Evolutionary conservation across 805 yeast genomes (phyloP).

Genomic region (Schwanniomyces pseudopolymorphus): DNA sequence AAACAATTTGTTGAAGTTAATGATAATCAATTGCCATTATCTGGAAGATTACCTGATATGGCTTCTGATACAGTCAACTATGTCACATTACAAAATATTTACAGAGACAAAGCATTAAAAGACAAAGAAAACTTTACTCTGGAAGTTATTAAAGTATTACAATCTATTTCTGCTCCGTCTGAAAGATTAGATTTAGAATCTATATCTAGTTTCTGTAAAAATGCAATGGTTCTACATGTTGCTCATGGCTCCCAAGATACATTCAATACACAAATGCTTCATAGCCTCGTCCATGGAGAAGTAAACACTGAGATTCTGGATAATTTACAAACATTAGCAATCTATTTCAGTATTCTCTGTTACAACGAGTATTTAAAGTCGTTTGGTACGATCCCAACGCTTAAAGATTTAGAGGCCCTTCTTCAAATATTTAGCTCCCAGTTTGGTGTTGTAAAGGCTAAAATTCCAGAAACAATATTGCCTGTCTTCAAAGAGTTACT

Average conservation of each 20-base stretch:
- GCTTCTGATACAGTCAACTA: constrained; percentile 69
- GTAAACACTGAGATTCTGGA: constrained; percentile 14
- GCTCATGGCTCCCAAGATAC: constrained; percentile 43
- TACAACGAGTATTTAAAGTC: constrained; percentile 19
- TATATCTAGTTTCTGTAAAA: constrained; percentile 57
- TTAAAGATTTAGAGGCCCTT: constrained; percentile 19
- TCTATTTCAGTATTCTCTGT: constrained; percentile 47
- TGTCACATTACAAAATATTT: constrained; percentile 56
- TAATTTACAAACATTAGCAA: constrained; percentile 18
- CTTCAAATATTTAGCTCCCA: constrained; percentile 15
- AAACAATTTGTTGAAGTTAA: constrained; percentile 42
- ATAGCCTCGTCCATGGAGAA: constrained; percentile 11
- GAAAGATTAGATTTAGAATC: constrained; percentile 33
- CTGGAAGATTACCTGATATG: constrained; percentile 87
- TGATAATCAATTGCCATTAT: constrained; percentile 56
- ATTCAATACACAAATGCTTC: constrained; percentile 13
- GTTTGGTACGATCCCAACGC: constrained; percentile 15
- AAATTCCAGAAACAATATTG: constrained; percentile 13
- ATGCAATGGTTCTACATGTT: constrained; percentile 52
- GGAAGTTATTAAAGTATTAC: constrained; percentile 27
- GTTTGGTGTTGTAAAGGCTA: constrained; percentile 14
- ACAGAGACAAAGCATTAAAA: constrained; percentile 49
- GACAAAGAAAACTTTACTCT: constrained; percentile 48
- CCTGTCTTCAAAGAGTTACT: constrained; percentile 32
- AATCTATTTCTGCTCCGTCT: constrained; percentile 23